Evolutionary conservation across 2,329 filamentous ascomycete species (phyloP).

Genomic region (Monilinia laxa): DNA sequence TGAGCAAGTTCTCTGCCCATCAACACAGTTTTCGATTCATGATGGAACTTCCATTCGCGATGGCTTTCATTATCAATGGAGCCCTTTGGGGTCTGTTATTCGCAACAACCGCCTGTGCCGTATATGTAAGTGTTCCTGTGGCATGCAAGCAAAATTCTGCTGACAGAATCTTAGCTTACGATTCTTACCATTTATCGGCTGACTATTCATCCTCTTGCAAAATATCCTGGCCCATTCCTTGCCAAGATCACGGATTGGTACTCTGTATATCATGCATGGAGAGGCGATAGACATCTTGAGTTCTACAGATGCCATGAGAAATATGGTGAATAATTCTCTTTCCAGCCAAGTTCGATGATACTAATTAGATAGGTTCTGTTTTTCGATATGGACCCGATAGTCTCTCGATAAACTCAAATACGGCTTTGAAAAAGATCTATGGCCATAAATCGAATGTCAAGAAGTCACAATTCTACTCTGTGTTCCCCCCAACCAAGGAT

Average conservation of each 20-base stretch:
- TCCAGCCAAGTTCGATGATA: neutral
- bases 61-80: neutral
- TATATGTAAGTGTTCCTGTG: slow-evolving; percentile 22
- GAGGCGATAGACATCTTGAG: slow-evolving; percentile 42
- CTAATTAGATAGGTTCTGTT: slow-evolving; percentile 49
- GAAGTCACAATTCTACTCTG: slow-evolving; percentile 72
- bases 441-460: slow-evolving; percentile 61
- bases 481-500: slow-evolving; percentile 63
- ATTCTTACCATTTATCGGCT: slow-evolving; percentile 44
- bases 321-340: slow-evolving; percentile 39
- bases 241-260: slow-evolving; percentile 41
- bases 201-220: slow-evolving; percentile 40
- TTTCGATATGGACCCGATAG: slow-evolving; percentile 77
- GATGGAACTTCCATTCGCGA: neutral
- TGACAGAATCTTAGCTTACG: slow-evolving; percentile 17
- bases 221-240: slow-evolving; percentile 42
- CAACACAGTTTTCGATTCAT: neutral
- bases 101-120: neutral
- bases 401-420: slow-evolving; percentile 72
- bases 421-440: slow-evolving; percentile 66
- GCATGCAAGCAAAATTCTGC: neutral
- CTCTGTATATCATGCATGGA: slow-evolving; percentile 42
- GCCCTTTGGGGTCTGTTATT: neutral
- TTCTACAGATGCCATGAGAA: slow-evolving; percentile 41
- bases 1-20: neutral